phyloP scores from a whole-genome alignment of 1,284 basidiomycete species.

The Puccinia horiana region DNA sequence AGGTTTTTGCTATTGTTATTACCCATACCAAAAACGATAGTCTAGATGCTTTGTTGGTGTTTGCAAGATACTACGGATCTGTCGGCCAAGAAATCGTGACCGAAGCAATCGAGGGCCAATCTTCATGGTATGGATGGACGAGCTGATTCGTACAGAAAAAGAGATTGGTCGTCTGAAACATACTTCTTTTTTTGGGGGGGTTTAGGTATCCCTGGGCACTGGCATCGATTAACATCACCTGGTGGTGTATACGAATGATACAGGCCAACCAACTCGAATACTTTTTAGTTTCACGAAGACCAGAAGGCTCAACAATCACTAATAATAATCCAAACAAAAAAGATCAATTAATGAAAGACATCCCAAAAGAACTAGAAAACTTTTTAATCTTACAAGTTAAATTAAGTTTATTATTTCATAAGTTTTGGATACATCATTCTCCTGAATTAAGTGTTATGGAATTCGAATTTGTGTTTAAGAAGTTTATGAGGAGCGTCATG shows the following conservation, averaged over 20 bases:
- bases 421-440: conserved; percentile 5
- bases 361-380: neutral
- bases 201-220: conserved; percentile 48
- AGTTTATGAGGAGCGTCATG: neutral
- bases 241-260: conserved; percentile 35
- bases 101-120: conserved; percentile 32
- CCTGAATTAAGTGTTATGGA: conserved; percentile 36
- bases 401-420: conserved; percentile 33
- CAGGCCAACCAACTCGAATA: conserved; percentile 12
- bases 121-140: conserved; percentile 20
- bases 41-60: conserved; percentile 32
- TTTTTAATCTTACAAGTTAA: conserved; percentile 29
- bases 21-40: neutral
- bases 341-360: neutral
- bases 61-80: conserved; percentile 33
- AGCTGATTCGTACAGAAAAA: neutral
- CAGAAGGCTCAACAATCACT: too few species aligned
- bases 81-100: conserved; percentile 29
- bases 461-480: conserved; percentile 35
- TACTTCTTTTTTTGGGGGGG: neutral
- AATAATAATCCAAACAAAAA: neutral
- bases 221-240: conserved; percentile 46
- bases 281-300: conserved; percentile 1
- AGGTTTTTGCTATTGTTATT: neutral
- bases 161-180: neutral